These are phyloP conservation scores for Cystofilobasidium ferigula DNA, from an alignment of 768 basidiomycete species.

Conservation along the genomic window DNA sequence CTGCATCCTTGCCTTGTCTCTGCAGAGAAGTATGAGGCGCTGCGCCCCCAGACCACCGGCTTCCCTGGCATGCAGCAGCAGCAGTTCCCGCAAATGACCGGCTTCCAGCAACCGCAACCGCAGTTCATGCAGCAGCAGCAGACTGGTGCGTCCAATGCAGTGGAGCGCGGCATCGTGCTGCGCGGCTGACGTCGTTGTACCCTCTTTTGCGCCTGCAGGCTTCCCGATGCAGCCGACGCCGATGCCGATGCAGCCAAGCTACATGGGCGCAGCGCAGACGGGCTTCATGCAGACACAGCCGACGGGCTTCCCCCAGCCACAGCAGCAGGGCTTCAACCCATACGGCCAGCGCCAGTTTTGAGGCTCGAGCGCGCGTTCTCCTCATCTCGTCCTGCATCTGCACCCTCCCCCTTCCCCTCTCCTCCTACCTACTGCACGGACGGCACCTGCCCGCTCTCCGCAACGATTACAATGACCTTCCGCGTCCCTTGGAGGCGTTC, in stretches of 20 bases:
- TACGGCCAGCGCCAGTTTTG: slow-evolving; percentile 26
- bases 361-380: no score
- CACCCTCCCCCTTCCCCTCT: no score
- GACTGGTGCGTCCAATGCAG: neutral
- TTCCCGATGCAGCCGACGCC: slow-evolving; percentile 27
- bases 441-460: no score
- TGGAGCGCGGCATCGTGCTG: neutral
- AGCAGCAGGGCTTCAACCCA: slow-evolving; percentile 20
- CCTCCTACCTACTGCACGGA: no score
- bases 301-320: slow-evolving; percentile 24
- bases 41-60: slow-evolving; percentile 35
- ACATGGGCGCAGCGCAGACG: slow-evolving; percentile 31
- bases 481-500: no score
- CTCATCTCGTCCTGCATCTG: no score
- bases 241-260: slow-evolving; percentile 32
- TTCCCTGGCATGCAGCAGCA: slow-evolving; percentile 31
- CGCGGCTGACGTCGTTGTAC: neutral
- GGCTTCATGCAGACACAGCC: slow-evolving; percentile 31
- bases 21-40: slow-evolving; percentile 39
- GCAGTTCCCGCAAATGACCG: slow-evolving; percentile 30
- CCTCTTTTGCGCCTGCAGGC: neutral
- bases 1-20: neutral
- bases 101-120: slow-evolving; percentile 24
- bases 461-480: no score
- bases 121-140: slow-evolving; percentile 8